phyloP scores from a whole-genome alignment of 306 rosid species.

The Acacia melanoxylon region DNA sequence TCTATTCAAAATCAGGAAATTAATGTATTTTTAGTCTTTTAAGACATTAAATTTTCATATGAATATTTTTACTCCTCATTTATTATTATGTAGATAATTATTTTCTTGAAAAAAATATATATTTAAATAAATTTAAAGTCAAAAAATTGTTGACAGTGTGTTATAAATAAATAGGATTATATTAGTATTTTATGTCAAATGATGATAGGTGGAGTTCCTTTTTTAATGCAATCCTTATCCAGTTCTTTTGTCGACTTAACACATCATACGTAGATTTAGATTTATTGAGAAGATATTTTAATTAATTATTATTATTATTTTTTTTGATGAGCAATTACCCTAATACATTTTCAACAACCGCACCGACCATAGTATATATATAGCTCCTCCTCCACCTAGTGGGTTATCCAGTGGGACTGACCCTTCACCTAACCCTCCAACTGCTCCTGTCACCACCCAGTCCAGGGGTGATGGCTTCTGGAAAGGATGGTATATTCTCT shows the following conservation, averaged over 20 bases:
- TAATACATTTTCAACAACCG: conserved; percentile 33
- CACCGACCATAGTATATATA: background rate
- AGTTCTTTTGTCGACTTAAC: background rate
- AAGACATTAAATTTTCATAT: too few relatives aligned
- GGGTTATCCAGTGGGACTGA: conserved; percentile 69
- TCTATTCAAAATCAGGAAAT: too few relatives aligned
- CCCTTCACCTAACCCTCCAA: conserved; percentile 34
- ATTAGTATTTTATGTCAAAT: background rate
- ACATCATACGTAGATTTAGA: background rate
- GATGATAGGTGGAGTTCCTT: too few relatives aligned
- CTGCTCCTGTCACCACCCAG: conserved; percentile 43
- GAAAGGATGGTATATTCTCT: conserved; percentile 65
- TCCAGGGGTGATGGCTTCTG: conserved; percentile 86
- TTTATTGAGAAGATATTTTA: too few relatives aligned
- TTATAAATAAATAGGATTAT: too few relatives aligned
- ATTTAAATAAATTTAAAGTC: too few relatives aligned
- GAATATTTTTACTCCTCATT: too few relatives aligned
- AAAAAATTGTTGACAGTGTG: too few relatives aligned
- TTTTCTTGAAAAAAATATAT: too few relatives aligned
- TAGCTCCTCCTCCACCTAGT: conserved; percentile 37
- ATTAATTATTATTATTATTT: too few relatives aligned
- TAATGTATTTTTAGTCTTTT: too few relatives aligned
- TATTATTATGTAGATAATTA: too few relatives aligned
- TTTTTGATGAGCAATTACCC: conserved; percentile 27
- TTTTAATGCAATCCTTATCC: background rate